These are phyloP conservation scores for Xylariaceae sp. DNA, from an alignment of 2,329 filamentous ascomycete genomes.

Conservation along the genomic window DNA sequence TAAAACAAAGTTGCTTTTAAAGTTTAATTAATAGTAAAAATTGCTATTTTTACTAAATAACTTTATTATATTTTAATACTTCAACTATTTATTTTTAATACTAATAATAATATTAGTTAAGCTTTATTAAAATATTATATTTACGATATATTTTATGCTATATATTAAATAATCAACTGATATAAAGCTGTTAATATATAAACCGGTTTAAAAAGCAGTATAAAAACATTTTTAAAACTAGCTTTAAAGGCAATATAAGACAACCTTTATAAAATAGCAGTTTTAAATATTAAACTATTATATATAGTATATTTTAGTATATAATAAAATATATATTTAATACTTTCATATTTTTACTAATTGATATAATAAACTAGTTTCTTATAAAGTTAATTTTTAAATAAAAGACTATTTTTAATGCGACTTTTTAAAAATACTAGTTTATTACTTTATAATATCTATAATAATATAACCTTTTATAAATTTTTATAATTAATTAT, in stretches of 20 bases:
- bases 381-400: not conserved
- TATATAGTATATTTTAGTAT: not conserved
- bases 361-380: not conserved
- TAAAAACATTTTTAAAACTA: not conserved
- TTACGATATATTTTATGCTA: not conserved
- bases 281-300: not conserved
- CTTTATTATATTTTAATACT: not conserved
- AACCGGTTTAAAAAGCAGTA: not conserved
- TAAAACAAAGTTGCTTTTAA: not conserved
- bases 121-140: not conserved
- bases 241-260: not conserved
- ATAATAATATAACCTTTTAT: not conserved
- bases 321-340: not conserved
- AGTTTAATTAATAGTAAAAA: not conserved
- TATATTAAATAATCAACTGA: not conserved
- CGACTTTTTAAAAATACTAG: not conserved
- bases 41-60: not conserved
- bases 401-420: not conserved
- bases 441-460: conserved; percentile 1
- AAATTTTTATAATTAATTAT: not conserved
- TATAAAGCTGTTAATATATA: not conserved
- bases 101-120: not conserved
- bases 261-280: not conserved
- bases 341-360: too few species aligned
- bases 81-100: not conserved